Base-by-base conservation (phyloP, 2,329 filamentous ascomycete species). In the Fusarium globosum region DNA sequence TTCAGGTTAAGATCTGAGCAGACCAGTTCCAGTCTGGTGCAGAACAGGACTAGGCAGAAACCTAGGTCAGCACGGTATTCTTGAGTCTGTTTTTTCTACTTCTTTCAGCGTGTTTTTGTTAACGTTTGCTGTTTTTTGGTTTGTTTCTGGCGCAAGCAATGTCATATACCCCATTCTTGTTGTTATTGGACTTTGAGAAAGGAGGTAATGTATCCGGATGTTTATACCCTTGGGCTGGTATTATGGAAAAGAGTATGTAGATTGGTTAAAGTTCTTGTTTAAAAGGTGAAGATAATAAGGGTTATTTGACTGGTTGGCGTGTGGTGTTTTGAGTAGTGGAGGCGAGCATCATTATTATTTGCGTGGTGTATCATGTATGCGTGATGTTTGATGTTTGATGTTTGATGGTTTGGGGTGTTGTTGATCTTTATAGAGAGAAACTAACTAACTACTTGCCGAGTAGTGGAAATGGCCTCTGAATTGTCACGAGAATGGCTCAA, bases 41-140 rank as follows among this genome's bases (percentile, higher is more conserved):
- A 57, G 49, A 72, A 73, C 71, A 74, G 71, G n/a, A 74, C 71
- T 73, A 57, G 66, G 61, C n/a, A 59, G 23, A 55, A 43, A 57
- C 59, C 62, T 61, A 64, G 71, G 71, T 59, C 35, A 61, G 46
- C 61, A 71, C 41, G 52, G 41, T 11, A 48, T 43, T 55, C 33
- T 43, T 61, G 14, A 42, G 38, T 48, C 36, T 52, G 26, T 12
- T 46, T 61, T 51, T 63, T 49, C 26, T 26, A 33, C 20, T 33
- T 36, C 41, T 26, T 33, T 26, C 23, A 33, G 23, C 45, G 39
- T 58, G 38, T 21, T 35, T 49, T 42, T 39, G 14, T 45, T 45
- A 66, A 20, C 16, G 45, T 41, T 45, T 71, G 51, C 30, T 41
- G n/a, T 14, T 53, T n/a, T 12, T 71, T 51, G 38, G 23, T 42